Conservation (phyloP, 192 early-diverging fungal species). For the Phycomyces blakesleeanus region DNA sequence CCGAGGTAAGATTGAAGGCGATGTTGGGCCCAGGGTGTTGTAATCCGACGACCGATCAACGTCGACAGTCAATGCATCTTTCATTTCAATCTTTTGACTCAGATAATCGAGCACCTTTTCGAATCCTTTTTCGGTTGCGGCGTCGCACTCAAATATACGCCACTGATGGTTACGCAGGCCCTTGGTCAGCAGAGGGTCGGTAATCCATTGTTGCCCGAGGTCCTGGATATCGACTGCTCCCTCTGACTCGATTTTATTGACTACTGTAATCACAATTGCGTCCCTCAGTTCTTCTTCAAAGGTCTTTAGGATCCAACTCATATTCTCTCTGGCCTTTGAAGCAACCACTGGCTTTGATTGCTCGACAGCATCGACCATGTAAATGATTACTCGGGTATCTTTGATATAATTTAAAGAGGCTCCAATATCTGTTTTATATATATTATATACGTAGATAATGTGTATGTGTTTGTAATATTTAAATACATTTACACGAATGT, state of each 20-base stretch:
- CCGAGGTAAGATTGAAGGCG: not conserved
- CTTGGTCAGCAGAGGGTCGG: slow-evolving; percentile 8
- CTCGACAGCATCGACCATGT: slow-evolving; percentile 25
- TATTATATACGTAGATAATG: not conserved
- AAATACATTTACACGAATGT: too few relatives aligned
- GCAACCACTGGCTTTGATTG: slow-evolving; percentile 4
- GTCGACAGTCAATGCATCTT: too few relatives aligned
- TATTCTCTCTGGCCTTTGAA: slow-evolving; percentile 20
- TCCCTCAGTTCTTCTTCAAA: slow-evolving; percentile 12
- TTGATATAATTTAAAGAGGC: slow-evolving; percentile 16
- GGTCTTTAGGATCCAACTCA: slow-evolving; percentile 21
- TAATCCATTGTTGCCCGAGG: slow-evolving; percentile 28
- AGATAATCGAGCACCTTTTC: slow-evolving; percentile 24
- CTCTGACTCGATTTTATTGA: slow-evolving; percentile 22
- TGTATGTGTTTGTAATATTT: too few relatives aligned
- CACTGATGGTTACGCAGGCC: slow-evolving; percentile 25
- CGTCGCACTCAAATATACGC: slow-evolving; percentile 28
- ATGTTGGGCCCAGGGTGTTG: too few relatives aligned
- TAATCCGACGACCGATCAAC: too few relatives aligned
- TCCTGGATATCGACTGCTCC: slow-evolving; percentile 25
- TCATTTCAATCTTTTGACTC: slow-evolving; percentile 4
- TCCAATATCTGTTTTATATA: slow-evolving; percentile 18
- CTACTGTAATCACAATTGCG: slow-evolving; percentile 28
- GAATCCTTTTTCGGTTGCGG: slow-evolving; percentile 14
- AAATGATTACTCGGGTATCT: slow-evolving; percentile 24